Evolutionary conservation across 768 basidiomycete genomes (phyloP).

Genomic region (Xerocomellus chrysenteron): DNA sequence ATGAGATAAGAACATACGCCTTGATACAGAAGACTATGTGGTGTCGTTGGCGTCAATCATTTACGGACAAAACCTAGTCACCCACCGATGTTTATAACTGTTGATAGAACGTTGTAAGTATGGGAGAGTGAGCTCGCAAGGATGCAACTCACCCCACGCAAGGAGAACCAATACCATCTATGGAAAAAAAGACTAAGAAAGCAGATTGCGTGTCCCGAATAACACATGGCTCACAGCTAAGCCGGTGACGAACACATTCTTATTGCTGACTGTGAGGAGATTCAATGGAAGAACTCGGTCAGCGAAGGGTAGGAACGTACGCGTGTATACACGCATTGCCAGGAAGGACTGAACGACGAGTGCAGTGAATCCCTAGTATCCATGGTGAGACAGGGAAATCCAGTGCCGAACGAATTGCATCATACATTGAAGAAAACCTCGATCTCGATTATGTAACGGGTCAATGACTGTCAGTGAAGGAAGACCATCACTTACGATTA

Average conservation of each 20-base stretch:
- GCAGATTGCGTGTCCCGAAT: neutral
- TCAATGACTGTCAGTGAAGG: neutral
- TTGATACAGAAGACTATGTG: neutral
- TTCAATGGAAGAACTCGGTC: neutral
- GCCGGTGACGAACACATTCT: constrained; percentile 36
- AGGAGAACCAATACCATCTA: constrained; percentile 34
- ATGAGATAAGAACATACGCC: neutral
- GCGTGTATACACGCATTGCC: constrained; percentile 46
- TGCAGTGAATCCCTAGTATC: constrained; percentile 39
- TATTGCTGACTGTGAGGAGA: constrained; percentile 46
- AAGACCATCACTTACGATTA: neutral
- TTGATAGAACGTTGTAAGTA: constrained; percentile 3
- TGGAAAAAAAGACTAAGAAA: neutral
- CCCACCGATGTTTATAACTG: constrained; percentile 36
- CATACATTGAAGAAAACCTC: constrained; percentile 51
- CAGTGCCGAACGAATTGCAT: neutral
- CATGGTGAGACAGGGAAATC: neutral
- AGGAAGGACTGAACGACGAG: constrained; percentile 57
- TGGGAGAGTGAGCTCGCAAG: neutral
- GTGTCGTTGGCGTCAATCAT: neutral
- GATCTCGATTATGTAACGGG: constrained; percentile 31
- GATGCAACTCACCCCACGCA: constrained; percentile 36
- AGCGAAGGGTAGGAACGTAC: constrained; percentile 30
- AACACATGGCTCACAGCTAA: constrained; percentile 24
- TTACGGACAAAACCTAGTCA: neutral